These are phyloP conservation scores for Ceratocystis colombiana DNA, from an alignment of 2,329 filamentous ascomycete genomes.

Conservation along the genomic window DNA sequence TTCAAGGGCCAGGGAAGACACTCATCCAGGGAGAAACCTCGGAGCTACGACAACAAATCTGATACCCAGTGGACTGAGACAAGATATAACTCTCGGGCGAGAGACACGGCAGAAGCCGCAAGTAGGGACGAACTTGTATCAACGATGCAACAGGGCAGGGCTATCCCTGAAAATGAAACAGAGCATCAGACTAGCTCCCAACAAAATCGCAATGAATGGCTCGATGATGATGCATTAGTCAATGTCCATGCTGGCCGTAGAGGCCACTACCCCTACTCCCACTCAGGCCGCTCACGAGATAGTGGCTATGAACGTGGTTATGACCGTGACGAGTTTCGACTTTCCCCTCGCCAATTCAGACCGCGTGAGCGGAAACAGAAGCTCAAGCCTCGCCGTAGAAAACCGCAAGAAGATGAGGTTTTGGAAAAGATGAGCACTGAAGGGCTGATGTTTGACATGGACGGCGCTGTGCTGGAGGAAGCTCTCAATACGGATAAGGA, in stretches of 20 bases:
- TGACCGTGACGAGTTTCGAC: neutral
- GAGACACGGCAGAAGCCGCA: no score
- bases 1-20: neutral
- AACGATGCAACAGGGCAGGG: no score
- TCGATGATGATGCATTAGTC: neutral
- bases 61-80: neutral
- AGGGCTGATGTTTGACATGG: conserved; percentile 22
- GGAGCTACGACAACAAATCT: neutral
- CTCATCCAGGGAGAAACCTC: neutral
- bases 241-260: neutral
- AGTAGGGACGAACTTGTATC: no score
- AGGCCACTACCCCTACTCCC: no score
- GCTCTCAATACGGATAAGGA: neutral
- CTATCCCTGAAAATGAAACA: neutral
- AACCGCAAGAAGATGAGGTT: neutral
- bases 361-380: neutral
- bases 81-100: no score
- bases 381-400: neutral
- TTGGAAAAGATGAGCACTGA: conserved; percentile 18
- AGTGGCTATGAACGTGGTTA: neutral
- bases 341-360: neutral
- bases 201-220: neutral
- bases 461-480: conserved; percentile 7
- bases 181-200: neutral
- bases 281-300: no score